phyloP scores from a whole-genome alignment of 176 grass and related monocot genomes.

The Cenchrus fungigraminus region DNA sequence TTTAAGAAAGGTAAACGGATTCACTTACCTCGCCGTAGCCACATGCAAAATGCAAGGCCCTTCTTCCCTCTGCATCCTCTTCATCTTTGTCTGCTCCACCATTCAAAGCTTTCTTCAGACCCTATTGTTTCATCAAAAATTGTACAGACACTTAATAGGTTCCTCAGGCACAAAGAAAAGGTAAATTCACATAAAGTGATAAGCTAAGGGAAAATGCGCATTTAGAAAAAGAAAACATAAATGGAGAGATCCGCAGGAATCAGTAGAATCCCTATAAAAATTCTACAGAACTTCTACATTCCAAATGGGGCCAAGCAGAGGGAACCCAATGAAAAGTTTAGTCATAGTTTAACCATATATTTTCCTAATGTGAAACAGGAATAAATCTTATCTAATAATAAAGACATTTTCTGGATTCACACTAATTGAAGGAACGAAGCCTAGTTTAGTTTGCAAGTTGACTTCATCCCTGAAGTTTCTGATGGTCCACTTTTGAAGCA shows the following conservation, averaged over 20 bases:
- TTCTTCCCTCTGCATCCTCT: conserved; percentile 88
- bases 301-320: neutral
- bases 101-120: conserved; percentile 86
- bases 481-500: neutral
- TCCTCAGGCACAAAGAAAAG: neutral
- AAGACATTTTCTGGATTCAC: conserved; percentile 3
- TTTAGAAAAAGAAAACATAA: conserved; percentile 3
- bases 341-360: neutral
- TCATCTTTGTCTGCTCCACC: conserved; percentile 86
- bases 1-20: conserved; percentile 18
- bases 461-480: neutral
- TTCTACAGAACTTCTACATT: neutral
- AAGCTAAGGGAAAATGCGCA: neutral
- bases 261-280: neutral
- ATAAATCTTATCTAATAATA: neutral
- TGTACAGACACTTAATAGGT: neutral
- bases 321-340: neutral
- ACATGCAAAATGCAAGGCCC: conserved; percentile 99
- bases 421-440: neutral
- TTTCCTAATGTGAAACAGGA: neutral
- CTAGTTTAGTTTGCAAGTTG: neutral
- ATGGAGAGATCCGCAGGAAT: neutral
- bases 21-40: conserved; percentile 85
- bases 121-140: conserved; percentile 35
- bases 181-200: neutral